Base-by-base conservation (phyloP, 257 asterid genomes). In the Linaria vulgaris region DNA sequence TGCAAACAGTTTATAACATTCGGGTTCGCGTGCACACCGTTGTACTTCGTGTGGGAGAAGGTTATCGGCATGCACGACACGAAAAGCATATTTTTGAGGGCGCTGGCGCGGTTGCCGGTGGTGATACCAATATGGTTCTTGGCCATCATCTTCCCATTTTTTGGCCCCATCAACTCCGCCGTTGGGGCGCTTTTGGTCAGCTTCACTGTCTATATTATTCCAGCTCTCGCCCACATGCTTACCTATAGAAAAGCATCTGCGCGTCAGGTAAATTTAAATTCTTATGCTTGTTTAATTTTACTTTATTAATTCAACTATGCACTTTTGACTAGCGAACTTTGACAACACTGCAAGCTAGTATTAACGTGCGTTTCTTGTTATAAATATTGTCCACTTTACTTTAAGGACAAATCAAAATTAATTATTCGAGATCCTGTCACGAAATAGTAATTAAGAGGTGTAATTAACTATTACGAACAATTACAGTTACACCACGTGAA, bases 31-130 rank as follows among this genome's bases (percentile, higher is more conserved):
- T 91, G 96, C 54, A 91, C 96, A 0, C 98, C 98, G 0, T 80
- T 91, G 30, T 91, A 91, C 72, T 91, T 91, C 44, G 98, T 91
- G 56, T 91, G 98, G 98, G 98, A 91, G 83, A 91, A 91, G 74
- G 96, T 86, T 64, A 88, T 91, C 19, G 96, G 96, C 23, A 83
- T 91, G 95, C 98, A 91, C 59, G 92, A 88, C 63, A 85, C 96
- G 1, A 84, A 59, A 27, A 91, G 98, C 82, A 80, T 91, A 37
- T 91, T 95, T 20, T 0, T 88, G 37, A 80, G 98, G 84, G 98
- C 98, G 2, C 79, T 86, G 0, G 96, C 94, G 1, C 74, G 98
- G 66, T 68, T 91, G 14, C 98, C 98, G 0, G 94, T 91, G 48
- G 98, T 91, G 63, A 70, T 91, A 39, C 98, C 98, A 0, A 88